Conservation (phyloP, 768 basidiomycete species). For the Lepiota brunneoincarnata region DNA sequence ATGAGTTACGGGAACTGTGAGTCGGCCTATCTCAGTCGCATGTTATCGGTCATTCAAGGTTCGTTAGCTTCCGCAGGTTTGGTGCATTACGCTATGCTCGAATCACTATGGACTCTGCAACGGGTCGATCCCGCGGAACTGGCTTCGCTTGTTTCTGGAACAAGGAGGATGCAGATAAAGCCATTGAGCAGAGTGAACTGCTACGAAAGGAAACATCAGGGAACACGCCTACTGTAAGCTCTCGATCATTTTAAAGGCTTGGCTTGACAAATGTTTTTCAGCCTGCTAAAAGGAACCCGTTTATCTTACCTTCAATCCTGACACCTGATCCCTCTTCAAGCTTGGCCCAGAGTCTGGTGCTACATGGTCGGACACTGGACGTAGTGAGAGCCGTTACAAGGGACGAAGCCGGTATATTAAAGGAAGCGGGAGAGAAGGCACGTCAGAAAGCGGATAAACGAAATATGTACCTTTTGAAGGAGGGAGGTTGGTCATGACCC, state of each 20-base stretch:
- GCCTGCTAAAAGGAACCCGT: slow-evolving; percentile 75
- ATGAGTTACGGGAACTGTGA: slow-evolving; percentile 83
- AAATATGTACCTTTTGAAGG: slow-evolving; percentile 92
- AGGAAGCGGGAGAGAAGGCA: slow-evolving; percentile 81
- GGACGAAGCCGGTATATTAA: slow-evolving; percentile 83
- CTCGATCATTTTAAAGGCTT: not conserved
- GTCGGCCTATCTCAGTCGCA: slow-evolving; percentile 22
- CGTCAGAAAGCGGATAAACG: slow-evolving; percentile 92
- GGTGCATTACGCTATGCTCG: slow-evolving; percentile 92
- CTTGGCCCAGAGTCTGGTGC: slow-evolving; percentile 75
- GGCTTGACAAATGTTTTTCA: slow-evolving; percentile 18
- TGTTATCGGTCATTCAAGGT: not conserved
- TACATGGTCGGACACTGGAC: slow-evolving; percentile 92
- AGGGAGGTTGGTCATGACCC: slow-evolving; percentile 70
- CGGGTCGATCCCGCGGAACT: slow-evolving; percentile 88
- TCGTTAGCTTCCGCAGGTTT: slow-evolving; percentile 79
- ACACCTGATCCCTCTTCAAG: slow-evolving; percentile 92
- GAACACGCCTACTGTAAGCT: slow-evolving; percentile 26
- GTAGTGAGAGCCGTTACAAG: slow-evolving; percentile 88
- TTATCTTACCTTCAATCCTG: slow-evolving; percentile 82
- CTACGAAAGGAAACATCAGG: slow-evolving; percentile 64
- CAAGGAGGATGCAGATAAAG: slow-evolving; percentile 82
- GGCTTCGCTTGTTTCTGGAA: slow-evolving; percentile 99
- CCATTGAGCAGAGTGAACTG: slow-evolving; percentile 75
- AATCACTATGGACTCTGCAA: slow-evolving; percentile 80